These are phyloP conservation scores for Aspergillus olivimuriae DNA, from an alignment of 495 filamentous ascomycete genomes.

Conservation along the genomic window DNA sequence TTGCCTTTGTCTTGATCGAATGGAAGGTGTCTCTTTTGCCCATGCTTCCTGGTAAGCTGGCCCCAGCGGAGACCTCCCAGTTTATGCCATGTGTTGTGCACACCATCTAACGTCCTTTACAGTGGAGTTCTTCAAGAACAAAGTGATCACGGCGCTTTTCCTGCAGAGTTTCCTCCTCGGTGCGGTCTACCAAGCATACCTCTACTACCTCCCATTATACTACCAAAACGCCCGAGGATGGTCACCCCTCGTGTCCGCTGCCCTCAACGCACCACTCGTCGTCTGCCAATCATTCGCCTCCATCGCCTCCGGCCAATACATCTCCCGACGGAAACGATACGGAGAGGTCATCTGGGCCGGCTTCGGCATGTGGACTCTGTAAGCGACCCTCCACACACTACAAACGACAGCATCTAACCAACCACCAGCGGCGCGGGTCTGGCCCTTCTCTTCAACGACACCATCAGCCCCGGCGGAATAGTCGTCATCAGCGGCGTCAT, in stretches of 20 bases:
- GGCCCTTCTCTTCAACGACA: slow-evolving; percentile 41
- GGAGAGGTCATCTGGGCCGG: slow-evolving; percentile 53
- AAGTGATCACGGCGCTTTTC: slow-evolving; percentile 45
- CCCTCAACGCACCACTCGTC: slow-evolving; percentile 48
- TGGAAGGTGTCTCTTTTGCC: slow-evolving; percentile 52
- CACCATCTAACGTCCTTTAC: slow-evolving; percentile 13
- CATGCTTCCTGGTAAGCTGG: slow-evolving; percentile 50
- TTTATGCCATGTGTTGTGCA: not conserved
- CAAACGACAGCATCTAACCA: not conserved
- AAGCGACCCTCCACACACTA: slow-evolving; percentile 12
- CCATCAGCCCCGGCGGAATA: slow-evolving; percentile 43
- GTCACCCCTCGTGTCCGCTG: slow-evolving; percentile 43
- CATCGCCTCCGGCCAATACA: slow-evolving; percentile 50
- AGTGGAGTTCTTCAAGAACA: slow-evolving; percentile 52
- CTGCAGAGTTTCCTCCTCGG: slow-evolving; percentile 57
- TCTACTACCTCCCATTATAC: slow-evolving; percentile 47
- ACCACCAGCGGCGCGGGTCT: slow-evolving; percentile 42
- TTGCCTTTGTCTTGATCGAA: slow-evolving; percentile 49
- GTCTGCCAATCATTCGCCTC: slow-evolving; percentile 45
- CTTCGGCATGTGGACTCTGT: slow-evolving; percentile 48
- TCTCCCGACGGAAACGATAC: slow-evolving; percentile 49
- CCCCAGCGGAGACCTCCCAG: not conserved
- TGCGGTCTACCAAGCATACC: slow-evolving; percentile 50
- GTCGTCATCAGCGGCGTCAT: slow-evolving; percentile 45
- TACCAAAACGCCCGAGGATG: slow-evolving; percentile 50